A percentile compares a stretch with the other conserved stretches of the same genome.
Conservation (phyloP, 129 eudicot genomes). For the Flaveria linearis region DNA sequence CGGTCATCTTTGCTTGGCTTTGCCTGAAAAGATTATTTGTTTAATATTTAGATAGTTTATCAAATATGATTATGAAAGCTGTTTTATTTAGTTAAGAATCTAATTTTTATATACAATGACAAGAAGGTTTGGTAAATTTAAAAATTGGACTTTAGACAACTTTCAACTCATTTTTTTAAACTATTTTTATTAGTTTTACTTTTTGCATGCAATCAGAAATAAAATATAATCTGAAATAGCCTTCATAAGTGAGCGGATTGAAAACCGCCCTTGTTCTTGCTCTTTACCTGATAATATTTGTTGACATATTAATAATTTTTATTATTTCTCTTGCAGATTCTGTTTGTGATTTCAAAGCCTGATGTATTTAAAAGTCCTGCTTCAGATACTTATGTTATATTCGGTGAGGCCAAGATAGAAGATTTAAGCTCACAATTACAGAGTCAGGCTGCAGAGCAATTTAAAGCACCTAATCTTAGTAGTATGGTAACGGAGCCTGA, state of each 20-base stretch:
- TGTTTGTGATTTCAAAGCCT: conserved; percentile 31
- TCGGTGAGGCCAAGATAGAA: conserved; percentile 31
- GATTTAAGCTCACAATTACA: conserved; percentile 32
- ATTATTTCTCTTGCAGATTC: conserved; percentile 20
- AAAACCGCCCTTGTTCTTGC: too few species aligned
- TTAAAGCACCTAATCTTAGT: conserved; percentile 27
- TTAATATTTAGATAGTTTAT: not conserved
- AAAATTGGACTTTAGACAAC: not conserved
- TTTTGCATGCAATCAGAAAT: not conserved
- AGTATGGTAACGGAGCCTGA: conserved; percentile 11
- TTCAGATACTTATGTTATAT: conserved; percentile 31
- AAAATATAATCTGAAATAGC: not conserved
- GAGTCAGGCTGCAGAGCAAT: conserved; percentile 33
- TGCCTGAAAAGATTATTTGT: not conserved
- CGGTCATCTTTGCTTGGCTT: not conserved
- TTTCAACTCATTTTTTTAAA: not conserved
- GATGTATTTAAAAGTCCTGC: conserved; percentile 33
- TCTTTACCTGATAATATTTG: too few species aligned
- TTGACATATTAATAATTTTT: not conserved
- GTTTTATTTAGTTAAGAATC: not conserved
- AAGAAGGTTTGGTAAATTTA: not conserved
- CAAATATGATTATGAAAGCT: not conserved
- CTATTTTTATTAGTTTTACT: not conserved
- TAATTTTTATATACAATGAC: not conserved
- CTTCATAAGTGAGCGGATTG: not conserved